Conservation (phyloP, 106 monocot genomes). For the Amphibolis antarctica region DNA sequence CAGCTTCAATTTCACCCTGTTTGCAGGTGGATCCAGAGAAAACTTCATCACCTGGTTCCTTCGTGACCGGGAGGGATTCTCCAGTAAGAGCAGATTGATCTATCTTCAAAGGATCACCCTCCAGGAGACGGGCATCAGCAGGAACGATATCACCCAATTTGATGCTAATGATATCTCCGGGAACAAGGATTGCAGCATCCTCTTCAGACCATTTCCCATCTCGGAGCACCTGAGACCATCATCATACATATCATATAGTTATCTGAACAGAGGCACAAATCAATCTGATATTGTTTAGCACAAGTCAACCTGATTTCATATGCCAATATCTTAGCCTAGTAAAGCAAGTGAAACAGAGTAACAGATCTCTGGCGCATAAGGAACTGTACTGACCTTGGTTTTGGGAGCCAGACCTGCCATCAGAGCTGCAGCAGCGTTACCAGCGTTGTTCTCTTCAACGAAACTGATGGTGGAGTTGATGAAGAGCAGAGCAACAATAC, state of each 20-base stretch:
- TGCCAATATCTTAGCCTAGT: background rate
- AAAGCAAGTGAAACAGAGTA: no score
- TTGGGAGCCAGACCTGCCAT: conserved; percentile 65
- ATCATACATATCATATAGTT: background rate
- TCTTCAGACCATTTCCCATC: conserved; percentile 45
- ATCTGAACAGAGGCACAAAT: background rate
- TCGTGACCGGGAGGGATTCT: conserved; percentile 71
- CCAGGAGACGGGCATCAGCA: conserved; percentile 51
- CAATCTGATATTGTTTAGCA: no score
- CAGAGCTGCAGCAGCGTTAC: conserved; percentile 55
- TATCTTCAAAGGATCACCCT: conserved; percentile 55
- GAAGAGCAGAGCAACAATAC: conserved; percentile 52
- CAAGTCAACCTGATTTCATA: no score
- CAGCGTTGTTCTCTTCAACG: conserved; percentile 70
- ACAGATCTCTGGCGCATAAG: background rate
- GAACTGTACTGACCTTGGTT: conserved; percentile 35
- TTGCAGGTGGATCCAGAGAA: conserved; percentile 77
- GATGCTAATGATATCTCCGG: conserved; percentile 66
- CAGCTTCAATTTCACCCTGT: conserved; percentile 67
- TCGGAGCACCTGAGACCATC: conserved; percentile 30
- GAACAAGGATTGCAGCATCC: conserved; percentile 45
- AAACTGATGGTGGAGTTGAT: conserved; percentile 69
- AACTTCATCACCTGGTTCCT: conserved; percentile 42
- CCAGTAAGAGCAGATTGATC: conserved; percentile 74
- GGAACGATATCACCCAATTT: conserved; percentile 64